phyloP scores from a whole-genome alignment of 225 moss, liverwort and hornwort species.

The Polytrichum commune region DNA sequence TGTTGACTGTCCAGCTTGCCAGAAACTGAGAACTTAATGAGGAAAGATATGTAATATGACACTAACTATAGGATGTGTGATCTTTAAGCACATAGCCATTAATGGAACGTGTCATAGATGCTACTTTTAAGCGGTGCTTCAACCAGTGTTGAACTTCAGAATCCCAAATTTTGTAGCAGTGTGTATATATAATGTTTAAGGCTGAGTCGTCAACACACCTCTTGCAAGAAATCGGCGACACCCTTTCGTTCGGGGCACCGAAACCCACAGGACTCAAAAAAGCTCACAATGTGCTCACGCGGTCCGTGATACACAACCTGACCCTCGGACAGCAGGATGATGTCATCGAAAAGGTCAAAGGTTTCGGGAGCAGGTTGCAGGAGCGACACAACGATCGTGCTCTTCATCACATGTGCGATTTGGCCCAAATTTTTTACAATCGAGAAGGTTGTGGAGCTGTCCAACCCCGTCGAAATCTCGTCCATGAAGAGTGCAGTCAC shows the following conservation, averaged over 20 bases:
- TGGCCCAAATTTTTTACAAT: slow-evolving; percentile 58
- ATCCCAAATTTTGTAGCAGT: no score
- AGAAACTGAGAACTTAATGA: no score
- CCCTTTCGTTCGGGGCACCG: slow-evolving; percentile 70
- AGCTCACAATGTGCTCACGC: slow-evolving; percentile 39
- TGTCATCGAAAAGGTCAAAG: slow-evolving; percentile 60
- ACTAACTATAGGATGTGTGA: no score
- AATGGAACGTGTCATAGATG: no score
- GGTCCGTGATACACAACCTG: slow-evolving; percentile 70
- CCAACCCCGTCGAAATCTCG: slow-evolving; percentile 71
- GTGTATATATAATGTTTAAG: no score
- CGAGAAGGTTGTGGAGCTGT: slow-evolving; percentile 65
- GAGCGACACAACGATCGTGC: slow-evolving; percentile 60
- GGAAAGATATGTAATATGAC: no score
- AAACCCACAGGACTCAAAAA: slow-evolving; percentile 61
- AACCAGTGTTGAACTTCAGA: no score
- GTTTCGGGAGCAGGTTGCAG: slow-evolving; percentile 76
- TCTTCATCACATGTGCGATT: slow-evolving; percentile 43
- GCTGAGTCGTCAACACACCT: slow-evolving; percentile 20
- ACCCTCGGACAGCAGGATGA: slow-evolving; percentile 72
- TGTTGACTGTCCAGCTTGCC: no score
- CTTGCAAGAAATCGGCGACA: slow-evolving; percentile 69
- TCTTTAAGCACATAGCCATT: no score
- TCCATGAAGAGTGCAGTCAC: slow-evolving; percentile 77
- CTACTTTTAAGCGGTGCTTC: no score